Percentiles rank a stretch among this genome's conserved stretches.
Evolutionary conservation across 2,329 filamentous ascomycete species (phyloP).

Genomic region (Fusarium anthophilum): DNA sequence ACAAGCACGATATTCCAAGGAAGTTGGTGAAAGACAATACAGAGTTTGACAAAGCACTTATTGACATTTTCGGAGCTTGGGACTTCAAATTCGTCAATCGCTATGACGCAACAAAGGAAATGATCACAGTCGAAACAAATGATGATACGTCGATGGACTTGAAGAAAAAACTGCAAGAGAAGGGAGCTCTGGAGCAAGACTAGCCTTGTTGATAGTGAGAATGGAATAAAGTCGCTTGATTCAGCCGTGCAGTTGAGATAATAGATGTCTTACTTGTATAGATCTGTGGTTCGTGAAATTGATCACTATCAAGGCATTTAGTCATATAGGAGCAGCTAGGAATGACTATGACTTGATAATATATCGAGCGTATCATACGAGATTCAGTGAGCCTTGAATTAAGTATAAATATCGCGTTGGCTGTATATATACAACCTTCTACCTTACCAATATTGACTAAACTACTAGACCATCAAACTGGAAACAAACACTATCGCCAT

Average conservation of each 20-base stretch:
- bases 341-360: background rate
- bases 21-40: background rate
- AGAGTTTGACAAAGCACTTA: background rate
- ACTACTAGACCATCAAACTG: background rate
- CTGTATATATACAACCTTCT: no score
- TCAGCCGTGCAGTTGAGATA: background rate
- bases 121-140: background rate
- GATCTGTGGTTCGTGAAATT: background rate
- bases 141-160: background rate
- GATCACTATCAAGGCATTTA: background rate
- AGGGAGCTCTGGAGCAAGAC: background rate
- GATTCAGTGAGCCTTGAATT: background rate
- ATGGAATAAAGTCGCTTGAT: background rate
- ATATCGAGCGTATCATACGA: background rate
- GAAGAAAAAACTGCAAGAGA: background rate
- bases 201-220: background rate
- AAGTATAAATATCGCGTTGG: background rate
- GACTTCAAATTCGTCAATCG: background rate
- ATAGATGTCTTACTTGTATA: background rate
- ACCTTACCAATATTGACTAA: background rate
- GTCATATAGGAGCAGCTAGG: no score
- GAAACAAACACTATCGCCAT: background rate
- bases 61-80: background rate
- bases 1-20: background rate
- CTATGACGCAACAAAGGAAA: no score